These are phyloP conservation scores for Phytophthora palmivora DNA, from an alignment of 352 stramenopile species.

Conservation along the genomic window DNA sequence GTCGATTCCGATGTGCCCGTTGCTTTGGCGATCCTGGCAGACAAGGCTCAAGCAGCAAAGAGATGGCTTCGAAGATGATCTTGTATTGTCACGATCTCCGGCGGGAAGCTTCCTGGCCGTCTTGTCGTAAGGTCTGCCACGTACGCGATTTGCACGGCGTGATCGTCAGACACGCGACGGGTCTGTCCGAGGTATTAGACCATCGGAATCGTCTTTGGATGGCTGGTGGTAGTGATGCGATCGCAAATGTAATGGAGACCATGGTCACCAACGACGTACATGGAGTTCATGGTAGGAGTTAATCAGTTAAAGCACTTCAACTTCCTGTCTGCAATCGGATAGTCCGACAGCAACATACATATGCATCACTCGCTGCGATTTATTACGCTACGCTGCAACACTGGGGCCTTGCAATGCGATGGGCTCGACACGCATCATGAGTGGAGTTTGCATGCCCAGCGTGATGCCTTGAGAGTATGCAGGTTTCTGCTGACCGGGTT, in stretches of 20 bases:
- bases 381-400: conserved; percentile 8
- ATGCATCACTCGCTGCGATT: conserved; percentile 8
- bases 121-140: conserved; percentile 22
- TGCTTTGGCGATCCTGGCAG: conserved; percentile 11
- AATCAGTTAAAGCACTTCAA: conserved; percentile 18
- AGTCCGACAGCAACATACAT: conserved; percentile 5
- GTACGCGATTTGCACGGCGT: conserved; percentile 17
- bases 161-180: conserved; percentile 2
- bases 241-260: not conserved
- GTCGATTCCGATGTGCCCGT: conserved; percentile 13
- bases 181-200: not conserved
- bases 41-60: conserved; percentile 7
- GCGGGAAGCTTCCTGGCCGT: conserved; percentile 26
- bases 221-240: not conserved
- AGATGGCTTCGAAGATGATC: not conserved
- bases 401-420: conserved; percentile 1
- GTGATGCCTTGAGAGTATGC: conserved; percentile 57
- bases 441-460: conserved; percentile 46
- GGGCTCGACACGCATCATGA: conserved; percentile 37
- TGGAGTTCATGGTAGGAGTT: not conserved
- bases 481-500: conserved; percentile 34
- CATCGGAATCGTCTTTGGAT: conserved; percentile 13
- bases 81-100: conserved; percentile 4
- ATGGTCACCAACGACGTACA: conserved; percentile 1
- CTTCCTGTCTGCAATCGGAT: not conserved